phyloP scores from a whole-genome alignment of 306 rosid species.

The Begonia fuchsioides region DNA sequence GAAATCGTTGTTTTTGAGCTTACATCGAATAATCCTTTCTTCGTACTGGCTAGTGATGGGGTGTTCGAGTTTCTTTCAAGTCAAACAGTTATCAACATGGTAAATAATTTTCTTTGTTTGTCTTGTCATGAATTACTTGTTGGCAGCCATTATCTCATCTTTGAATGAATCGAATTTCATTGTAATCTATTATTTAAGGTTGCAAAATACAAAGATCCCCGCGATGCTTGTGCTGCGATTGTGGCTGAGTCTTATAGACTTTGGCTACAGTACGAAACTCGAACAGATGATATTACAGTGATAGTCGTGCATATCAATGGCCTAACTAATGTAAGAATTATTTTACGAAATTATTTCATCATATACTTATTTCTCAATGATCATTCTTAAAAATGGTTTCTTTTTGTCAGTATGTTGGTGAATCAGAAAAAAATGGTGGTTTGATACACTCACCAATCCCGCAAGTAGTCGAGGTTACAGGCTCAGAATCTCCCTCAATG shows the following conservation, averaged over 20 bases:
- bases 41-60: slow-evolving; percentile 94
- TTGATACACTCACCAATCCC: slow-evolving; percentile 33
- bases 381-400: slow-evolving; percentile 7
- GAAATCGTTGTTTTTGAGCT: slow-evolving; percentile 87
- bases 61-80: slow-evolving; percentile 97
- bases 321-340: slow-evolving; percentile 49
- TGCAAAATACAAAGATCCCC: slow-evolving; percentile 80
- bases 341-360: background rate
- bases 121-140: background rate
- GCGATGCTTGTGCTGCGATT: slow-evolving; percentile 98
- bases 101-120: slow-evolving; percentile 19
- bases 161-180: too few relatives aligned
- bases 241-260: slow-evolving; percentile 96
- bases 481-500: slow-evolving; percentile 87
- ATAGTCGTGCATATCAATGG: slow-evolving; percentile 87
- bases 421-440: slow-evolving; percentile 29
- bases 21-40: slow-evolving; percentile 67
- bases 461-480: slow-evolving; percentile 82
- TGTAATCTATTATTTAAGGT: slow-evolving; percentile 37
- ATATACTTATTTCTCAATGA: background rate
- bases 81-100: slow-evolving; percentile 93
- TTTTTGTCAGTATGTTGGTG: slow-evolving; percentile 39
- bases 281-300: slow-evolving; percentile 96
- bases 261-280: slow-evolving; percentile 97
- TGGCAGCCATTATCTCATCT: too few relatives aligned